Evolutionary conservation across 306 rosid genomes (phyloP), one percentile per base, ranked within the genome.

Genomic region (Vigna trinervia): DNA sequence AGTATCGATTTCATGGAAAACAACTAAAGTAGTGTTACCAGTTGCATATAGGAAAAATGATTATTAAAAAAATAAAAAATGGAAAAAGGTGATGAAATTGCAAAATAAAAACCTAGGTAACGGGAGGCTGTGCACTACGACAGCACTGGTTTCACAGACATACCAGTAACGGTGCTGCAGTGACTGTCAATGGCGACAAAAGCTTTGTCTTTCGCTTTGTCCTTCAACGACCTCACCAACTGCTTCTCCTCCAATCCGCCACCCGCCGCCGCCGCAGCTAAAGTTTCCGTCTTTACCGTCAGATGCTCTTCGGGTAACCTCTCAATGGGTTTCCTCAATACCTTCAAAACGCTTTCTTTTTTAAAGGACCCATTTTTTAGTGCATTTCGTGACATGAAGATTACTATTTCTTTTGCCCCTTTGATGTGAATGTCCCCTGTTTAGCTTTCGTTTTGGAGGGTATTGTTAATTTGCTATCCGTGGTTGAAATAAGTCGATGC

Each of bases 281-380:
- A 74, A 45, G 60, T 48, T 59, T 71, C 80, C 36, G 73, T 68
- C 77, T 74, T 80, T 62, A 26, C 79, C 1, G 53, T 90, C 62
- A 86, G 83, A 82, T 90, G 94, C 74, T 87, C 89, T 15, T 67
- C 85, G 14, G 85, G 87, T 80, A 79, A 69, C 45, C 12, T 67
- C 20, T 17, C 5, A 47, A 3, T 46, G 5, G 7, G 4, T 9
- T 60, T 46, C 17, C 34, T 17, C 8, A 47, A 30, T 36, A 12
- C 6, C 6, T 66, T 53, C 6, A 57, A 45, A 41, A 0, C n/a
- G 13, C 8, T 39, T 66, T 23, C 30, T 53, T 53, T 53, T 62
- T 12, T 15, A 45, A 66, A 12, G 12, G 3, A 20, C 26, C 30
- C 12, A 22, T 62, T 5, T 51, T 54, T 13, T 30, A 3, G 0